These are phyloP conservation scores for Lentinula guzmanii DNA, from an alignment of 768 basidiomycete species.

Conservation along the genomic window DNA sequence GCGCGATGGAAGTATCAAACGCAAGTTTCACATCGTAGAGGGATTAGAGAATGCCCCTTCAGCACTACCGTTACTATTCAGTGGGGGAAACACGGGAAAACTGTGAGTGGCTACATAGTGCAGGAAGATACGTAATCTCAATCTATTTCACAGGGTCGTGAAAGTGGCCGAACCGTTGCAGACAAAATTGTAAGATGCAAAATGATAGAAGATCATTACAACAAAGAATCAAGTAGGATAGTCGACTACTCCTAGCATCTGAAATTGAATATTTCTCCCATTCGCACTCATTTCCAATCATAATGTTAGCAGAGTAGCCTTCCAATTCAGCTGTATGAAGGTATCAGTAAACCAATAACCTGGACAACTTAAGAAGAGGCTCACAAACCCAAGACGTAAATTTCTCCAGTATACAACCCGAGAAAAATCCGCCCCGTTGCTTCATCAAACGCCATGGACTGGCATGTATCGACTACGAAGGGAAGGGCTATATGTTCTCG, in stretches of 20 bases:
- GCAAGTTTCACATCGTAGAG: constrained; percentile 74
- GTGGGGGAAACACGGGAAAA: constrained; percentile 77
- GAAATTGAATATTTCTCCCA: too few species aligned
- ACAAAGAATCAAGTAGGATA: too few species aligned
- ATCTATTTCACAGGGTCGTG: not conserved
- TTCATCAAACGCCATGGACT: constrained; percentile 51
- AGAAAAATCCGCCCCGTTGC: constrained; percentile 44
- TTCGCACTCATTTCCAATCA: too few species aligned
- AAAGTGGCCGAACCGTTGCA: constrained; percentile 1
- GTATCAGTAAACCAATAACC: too few species aligned
- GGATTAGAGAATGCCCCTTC: constrained; percentile 70
- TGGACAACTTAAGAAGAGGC: not conserved
- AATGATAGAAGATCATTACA: too few species aligned
- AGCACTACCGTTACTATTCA: constrained; percentile 66
- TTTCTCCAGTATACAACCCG: constrained; percentile 44
- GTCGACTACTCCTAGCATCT: too few species aligned
- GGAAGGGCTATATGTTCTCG: constrained; percentile 44
- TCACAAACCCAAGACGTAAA: constrained; percentile 42
- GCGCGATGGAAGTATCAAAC: constrained; percentile 64
- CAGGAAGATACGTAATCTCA: not conserved
- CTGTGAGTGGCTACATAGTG: constrained; percentile 24
- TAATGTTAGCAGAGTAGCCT: too few species aligned
- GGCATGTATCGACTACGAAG: constrained; percentile 39
- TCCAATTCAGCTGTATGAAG: too few species aligned
- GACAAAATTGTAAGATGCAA: not conserved